phyloP scores from a whole-genome alignment of 2,329 filamentous ascomycete species.

The Elsinoe perseae region DNA sequence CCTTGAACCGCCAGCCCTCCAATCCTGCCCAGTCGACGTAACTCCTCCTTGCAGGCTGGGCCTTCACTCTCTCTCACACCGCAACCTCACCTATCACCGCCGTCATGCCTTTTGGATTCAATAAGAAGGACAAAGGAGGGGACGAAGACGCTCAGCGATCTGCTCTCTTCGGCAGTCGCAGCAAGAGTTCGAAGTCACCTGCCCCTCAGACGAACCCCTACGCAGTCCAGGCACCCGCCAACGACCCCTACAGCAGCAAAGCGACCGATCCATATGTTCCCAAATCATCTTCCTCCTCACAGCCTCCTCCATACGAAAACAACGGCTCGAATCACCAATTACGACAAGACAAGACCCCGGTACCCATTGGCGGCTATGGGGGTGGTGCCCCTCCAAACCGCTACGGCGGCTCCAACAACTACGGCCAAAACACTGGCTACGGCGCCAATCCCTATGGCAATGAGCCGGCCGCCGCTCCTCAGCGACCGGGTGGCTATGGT shows the following conservation, averaged over 20 bases:
- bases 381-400: constrained; percentile 24
- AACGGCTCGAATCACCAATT: constrained; percentile 32
- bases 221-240: constrained; percentile 38
- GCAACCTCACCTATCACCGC: constrained; percentile 29
- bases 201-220: constrained; percentile 48
- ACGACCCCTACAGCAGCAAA: constrained; percentile 47
- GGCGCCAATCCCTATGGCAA: constrained; percentile 47
- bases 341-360: constrained; percentile 38
- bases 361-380: constrained; percentile 40
- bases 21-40: constrained; percentile 4
- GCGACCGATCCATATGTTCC: constrained; percentile 29
- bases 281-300: constrained; percentile 21
- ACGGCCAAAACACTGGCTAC: constrained; percentile 41
- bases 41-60: background rate
- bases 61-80: background rate
- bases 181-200: constrained; percentile 46
- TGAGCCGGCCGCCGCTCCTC: constrained; percentile 14
- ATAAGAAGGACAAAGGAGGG: constrained; percentile 46
- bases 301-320: constrained; percentile 25
- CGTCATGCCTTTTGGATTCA: constrained; percentile 39
- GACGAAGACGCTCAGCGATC: constrained; percentile 46
- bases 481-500: constrained; percentile 48
- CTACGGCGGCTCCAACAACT: constrained; percentile 25
- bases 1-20: background rate
- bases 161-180: constrained; percentile 52